Base-by-base conservation (phyloP, 768 basidiomycete species). In the Boletellus ananiceps region DNA sequence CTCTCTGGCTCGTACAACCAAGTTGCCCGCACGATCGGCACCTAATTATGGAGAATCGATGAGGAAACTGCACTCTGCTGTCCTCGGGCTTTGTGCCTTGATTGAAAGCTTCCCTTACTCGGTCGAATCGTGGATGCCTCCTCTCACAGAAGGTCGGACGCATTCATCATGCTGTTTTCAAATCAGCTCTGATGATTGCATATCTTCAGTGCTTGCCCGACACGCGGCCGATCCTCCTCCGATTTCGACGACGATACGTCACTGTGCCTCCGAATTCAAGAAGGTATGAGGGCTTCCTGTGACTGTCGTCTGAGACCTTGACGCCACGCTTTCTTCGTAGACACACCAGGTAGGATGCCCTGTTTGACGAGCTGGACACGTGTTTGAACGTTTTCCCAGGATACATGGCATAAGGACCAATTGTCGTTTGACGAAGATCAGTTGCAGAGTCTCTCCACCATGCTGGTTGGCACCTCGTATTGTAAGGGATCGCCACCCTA, bases 41-140 rank as follows among this genome's bases (percentile, higher is more conserved):
- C 77, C 85, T 34, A 63, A 71, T 14, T 94, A 94, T 60, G 78
- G 83, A n/a, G 81, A 83, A 47, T 76, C 81, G 12, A 64, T 93
- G 56, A 80, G 83, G 40, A 76, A 78, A 41, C 74, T 94, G 48
- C 93, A 96, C 64, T 89, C 89, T 27, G 93, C 93, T 2, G 88
- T 98, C 49, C 76, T 98, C 41, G 95, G 95, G n/a, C 83, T 94
- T 38, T 91, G 90, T 56, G 91, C 95, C 5, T 73, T 98, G 29
- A 82, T 98, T 31, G 90, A 94, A 59, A 94, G 93, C 49, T 95
- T 88, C 65, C 95, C 95, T 0, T 96, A 96, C 69, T 93, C 93
- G 2, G 86, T 97, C 13, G 95, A 95, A 61, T 82, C 84, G 54
- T 98, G 93, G 87, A 84, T 95, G 80, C 87, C 87, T 27, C 72